Conservation (phyloP, 495 filamentous ascomycete genomes). For the Penicillium steckii region DNA sequence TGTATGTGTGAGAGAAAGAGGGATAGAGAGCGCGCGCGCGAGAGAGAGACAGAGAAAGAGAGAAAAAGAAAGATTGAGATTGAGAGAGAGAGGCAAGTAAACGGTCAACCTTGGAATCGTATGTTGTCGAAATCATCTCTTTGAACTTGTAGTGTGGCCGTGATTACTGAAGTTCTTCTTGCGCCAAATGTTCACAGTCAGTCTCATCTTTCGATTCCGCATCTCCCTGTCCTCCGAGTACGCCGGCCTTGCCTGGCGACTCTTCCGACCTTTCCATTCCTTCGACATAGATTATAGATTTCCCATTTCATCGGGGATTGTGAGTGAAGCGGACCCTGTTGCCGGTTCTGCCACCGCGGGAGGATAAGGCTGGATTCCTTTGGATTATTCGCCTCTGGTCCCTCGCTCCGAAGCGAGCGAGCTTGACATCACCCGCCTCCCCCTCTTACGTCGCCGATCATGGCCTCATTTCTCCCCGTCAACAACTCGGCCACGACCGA, state of each 20-base stretch:
- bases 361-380: constrained; percentile 13
- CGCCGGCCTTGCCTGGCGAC: constrained; percentile 19
- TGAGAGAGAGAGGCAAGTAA: background rate
- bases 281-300: constrained; percentile 14
- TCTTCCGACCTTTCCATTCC: constrained; percentile 8
- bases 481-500: constrained; percentile 66
- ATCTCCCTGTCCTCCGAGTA: constrained; percentile 22
- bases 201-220: constrained; percentile 17
- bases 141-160: constrained; percentile 2
- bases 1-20: background rate
- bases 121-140: constrained; percentile 14
- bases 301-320: constrained; percentile 15
- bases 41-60: background rate
- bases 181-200: constrained; percentile 26
- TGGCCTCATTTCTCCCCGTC: constrained; percentile 73
- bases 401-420: constrained; percentile 3
- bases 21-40: background rate
- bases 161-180: constrained; percentile 5
- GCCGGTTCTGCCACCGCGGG: constrained; percentile 24
- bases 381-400: constrained; percentile 14
- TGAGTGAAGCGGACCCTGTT: constrained; percentile 21
- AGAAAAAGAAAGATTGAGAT: background rate
- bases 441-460: constrained; percentile 29
- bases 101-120: constrained; percentile 15
- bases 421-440: constrained; percentile 49